Percentiles rank a stretch among this genome's conserved stretches.
Conservation (phyloP, 2,329 filamentous ascomycete genomes). For the Chrysoporthe austroafricana region DNA sequence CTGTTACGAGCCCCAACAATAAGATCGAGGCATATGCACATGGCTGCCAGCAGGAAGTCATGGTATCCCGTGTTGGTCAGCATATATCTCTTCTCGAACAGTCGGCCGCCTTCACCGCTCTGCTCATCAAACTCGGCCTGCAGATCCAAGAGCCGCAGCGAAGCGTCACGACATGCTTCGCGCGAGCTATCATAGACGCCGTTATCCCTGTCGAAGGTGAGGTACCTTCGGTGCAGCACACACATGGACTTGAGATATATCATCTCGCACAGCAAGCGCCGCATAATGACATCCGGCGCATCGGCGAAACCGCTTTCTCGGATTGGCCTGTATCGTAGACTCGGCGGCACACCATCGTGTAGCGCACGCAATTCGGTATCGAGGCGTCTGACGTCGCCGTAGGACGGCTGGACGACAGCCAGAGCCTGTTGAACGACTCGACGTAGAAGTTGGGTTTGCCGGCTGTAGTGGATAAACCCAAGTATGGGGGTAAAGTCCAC, state of each 20-base stretch:
- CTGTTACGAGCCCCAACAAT: constrained; percentile 44
- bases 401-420: constrained; percentile 38
- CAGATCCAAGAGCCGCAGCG: constrained; percentile 49
- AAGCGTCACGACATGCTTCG: constrained; percentile 47
- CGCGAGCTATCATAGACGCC: constrained; percentile 44
- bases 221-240: constrained; percentile 54
- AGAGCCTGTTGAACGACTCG: constrained; percentile 48
- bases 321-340: constrained; percentile 33
- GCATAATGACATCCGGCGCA: constrained; percentile 42
- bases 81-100: constrained; percentile 58
- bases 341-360: constrained; percentile 38
- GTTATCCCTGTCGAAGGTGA: constrained; percentile 45
- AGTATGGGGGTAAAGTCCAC: constrained; percentile 49
- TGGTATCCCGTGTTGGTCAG: constrained; percentile 56
- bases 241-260: constrained; percentile 52
- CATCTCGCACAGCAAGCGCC: constrained; percentile 44
- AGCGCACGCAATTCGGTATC: constrained; percentile 41
- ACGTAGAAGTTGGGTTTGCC: constrained; percentile 48
- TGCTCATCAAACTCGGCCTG: constrained; percentile 53
- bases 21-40: constrained; percentile 60
- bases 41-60: constrained; percentile 62
- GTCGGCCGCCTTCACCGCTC: constrained; percentile 51
- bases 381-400: constrained; percentile 43
- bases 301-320: constrained; percentile 41
- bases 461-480: constrained; percentile 48